Conservation (phyloP, 2,329 filamentous ascomycete species). For the Epichloe glyceriae region DNA sequence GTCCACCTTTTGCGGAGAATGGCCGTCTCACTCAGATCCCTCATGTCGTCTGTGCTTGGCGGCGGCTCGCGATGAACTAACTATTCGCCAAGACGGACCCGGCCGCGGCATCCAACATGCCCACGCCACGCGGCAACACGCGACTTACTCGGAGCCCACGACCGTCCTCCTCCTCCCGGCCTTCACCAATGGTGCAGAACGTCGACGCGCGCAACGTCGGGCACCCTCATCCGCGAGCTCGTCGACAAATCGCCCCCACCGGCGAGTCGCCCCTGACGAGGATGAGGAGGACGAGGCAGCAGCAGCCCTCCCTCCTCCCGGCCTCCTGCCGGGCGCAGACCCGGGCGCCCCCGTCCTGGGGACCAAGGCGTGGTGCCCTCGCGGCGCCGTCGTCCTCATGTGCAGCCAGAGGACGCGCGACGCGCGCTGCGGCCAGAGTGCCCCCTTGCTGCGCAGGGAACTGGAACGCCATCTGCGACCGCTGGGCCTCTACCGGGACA, state of each 20-base stretch:
- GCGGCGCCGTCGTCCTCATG: constrained; percentile 77
- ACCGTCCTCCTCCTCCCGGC: constrained; percentile 73
- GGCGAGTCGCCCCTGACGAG: constrained; percentile 48
- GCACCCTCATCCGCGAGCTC: constrained; percentile 56
- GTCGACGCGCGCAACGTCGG: constrained; percentile 64
- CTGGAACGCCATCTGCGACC: constrained; percentile 80
- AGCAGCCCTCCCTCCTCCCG: constrained; percentile 23
- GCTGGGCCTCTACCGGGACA: constrained; percentile 71
- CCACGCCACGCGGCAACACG: constrained; percentile 54
- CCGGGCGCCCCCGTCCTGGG: constrained; percentile 20
- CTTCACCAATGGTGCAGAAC: constrained; percentile 69
- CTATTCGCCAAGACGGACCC: constrained; percentile 67
- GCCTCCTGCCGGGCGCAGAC: constrained; percentile 17
- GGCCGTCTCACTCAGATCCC: constrained; percentile 25
- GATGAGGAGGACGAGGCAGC: too few species aligned
- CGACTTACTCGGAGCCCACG: constrained; percentile 57
- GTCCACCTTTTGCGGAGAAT: too few species aligned
- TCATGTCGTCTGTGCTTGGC: constrained; percentile 19
- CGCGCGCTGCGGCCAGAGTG: constrained; percentile 85
- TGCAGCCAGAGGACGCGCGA: constrained; percentile 94
- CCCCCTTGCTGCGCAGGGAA: constrained; percentile 76
- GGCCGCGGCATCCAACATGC: constrained; percentile 75
- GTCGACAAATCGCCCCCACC: constrained; percentile 61
- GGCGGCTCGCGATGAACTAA: constrained; percentile 32
- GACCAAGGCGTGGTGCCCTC: constrained; percentile 54